Base-by-base conservation (phyloP, 129 eudicot species). In the Tagetes erecta region DNA sequence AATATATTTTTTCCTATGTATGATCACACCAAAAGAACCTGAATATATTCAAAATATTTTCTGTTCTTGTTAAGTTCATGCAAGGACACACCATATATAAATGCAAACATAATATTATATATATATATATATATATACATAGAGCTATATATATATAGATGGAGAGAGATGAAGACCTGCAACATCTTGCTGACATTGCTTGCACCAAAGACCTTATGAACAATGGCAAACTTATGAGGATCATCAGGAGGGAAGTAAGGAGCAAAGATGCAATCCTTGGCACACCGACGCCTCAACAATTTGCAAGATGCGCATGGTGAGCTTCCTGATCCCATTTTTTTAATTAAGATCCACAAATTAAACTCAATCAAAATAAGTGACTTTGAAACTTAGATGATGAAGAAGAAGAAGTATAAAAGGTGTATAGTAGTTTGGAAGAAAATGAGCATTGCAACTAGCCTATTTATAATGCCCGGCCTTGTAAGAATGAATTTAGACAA, bases 251-350 rank as follows among this genome's bases (percentile, higher is more conserved):
- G 98, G 65, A 92, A 89, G 42, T 92, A 89, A 67, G 98, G 98
- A 38, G 98, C 95, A 49, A 92, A 92, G 31, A 89, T 64, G 84
- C 98, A 92, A 71, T 92, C 98, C 67, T 87, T 89, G 1, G 96
- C 92, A 68, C 98, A 92, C 2, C 98, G 88, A 8, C 98, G 90
- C 62, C 98, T 74, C 72, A 92, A 75, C 78, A 92, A 59, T 67
- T 92, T 92, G 91, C 98, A 92, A 8, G 98, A 92, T 63, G 98
- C 98, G 69, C 98, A 92, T 1, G 98, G 98, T 7, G 98, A 82
- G 80, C 80, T 86, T 80, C 98, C 98, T 31, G 87, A 84, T 20
- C 84, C 95, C 95, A 84, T 86, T 8, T 53, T 2, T 5, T 53
- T 20, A 20, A 20, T 57, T 81, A 44, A 20, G 39, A 11, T 3